Evolutionary conservation across 2,329 filamentous ascomycete genomes (phyloP).

Genomic region (Talaromyces atroroseus): DNA sequence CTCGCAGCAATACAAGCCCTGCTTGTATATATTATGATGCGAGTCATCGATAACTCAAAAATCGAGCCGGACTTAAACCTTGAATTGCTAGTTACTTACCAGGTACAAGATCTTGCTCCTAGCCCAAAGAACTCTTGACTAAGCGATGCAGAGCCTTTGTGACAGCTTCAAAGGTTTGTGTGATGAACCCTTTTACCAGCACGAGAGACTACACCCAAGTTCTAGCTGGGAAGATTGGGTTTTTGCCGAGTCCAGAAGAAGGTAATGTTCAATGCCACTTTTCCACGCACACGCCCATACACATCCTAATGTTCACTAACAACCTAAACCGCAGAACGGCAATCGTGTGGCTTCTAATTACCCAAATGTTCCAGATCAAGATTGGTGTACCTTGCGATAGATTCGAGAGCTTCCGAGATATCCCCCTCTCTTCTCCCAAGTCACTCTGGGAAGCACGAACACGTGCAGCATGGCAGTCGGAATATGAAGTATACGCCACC

Average conservation of each 20-base stretch:
- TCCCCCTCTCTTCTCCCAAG: slow-evolving; percentile 2
- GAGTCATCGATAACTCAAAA: slow-evolving; percentile 1
- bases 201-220: slow-evolving; percentile 5
- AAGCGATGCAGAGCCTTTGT: background rate
- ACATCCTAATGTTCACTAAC: background rate
- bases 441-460: slow-evolving; percentile 4
- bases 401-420: background rate
- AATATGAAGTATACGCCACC: slow-evolving; percentile 1
- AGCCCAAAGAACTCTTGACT: background rate
- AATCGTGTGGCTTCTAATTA: slow-evolving; percentile 2
- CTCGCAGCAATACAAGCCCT: slow-evolving; percentile 5
- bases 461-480: background rate
- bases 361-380: slow-evolving; percentile 3
- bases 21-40: slow-evolving; percentile 8
- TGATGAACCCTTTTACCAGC: slow-evolving; percentile 3
- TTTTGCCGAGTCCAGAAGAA: slow-evolving; percentile 6
- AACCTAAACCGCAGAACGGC: background rate
- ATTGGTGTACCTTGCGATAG: background rate
- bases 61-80: background rate
- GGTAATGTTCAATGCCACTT: background rate
- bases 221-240: slow-evolving; percentile 4
- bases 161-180: slow-evolving; percentile 3
- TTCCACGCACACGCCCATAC: background rate
- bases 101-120: background rate
- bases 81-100: background rate